Evolutionary conservation across 331 rosid species (phyloP), one percentile per base, ranked within the genome.

Genomic region (Stylosanthes scabra): DNA sequence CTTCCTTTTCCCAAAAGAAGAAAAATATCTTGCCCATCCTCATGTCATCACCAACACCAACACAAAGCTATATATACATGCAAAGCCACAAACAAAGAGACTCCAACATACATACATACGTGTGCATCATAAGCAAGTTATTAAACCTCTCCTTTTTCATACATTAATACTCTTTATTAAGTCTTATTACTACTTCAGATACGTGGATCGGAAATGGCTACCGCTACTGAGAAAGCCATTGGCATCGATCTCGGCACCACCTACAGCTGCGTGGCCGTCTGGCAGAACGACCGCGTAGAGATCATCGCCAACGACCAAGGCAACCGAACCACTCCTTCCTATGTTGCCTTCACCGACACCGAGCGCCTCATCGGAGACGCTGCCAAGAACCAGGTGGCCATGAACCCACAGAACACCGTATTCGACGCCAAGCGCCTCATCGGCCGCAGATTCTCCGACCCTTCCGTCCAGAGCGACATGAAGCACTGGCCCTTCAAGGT

Each of bases 341-440:
- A 51, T 25, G 57, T 51, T 2, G 57, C 57, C 57, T 51, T 51
- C 57, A 51, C 57, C 9, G 57, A 51, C 57, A 51, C 57, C 9
- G 57, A 51, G 57, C 57, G 57, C 5, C 57, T 51, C 27, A 14
- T 51, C 2, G 57, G 57, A 5, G 57, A 51, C n/a, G 57, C 57
- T 9, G 57, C 57, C 57, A 51, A 51, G 57, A 51, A 51, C 27
- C 57, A 51, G 5, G 57, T 51, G 9, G 57, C 57, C 9, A 51
- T 51, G 57, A 51, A 51, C 27, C 57, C 57, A 2, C 57, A 51
- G 27, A 51, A 51, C 57, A 51, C 57, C 9, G 57, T 51, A 10
- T 51, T 51, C 57, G 57, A 51, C 27, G 57, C 57, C 57, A 51
- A 51, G 57, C 57, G 57, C 57, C 57, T 51, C 57, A 51, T 51